A percentile compares a stretch with the other conserved stretches of the same genome.
These are phyloP conservation scores for Fusarium oxysporum DNA, from an alignment of 2,329 filamentous ascomycete genomes.

Conservation along the genomic window DNA sequence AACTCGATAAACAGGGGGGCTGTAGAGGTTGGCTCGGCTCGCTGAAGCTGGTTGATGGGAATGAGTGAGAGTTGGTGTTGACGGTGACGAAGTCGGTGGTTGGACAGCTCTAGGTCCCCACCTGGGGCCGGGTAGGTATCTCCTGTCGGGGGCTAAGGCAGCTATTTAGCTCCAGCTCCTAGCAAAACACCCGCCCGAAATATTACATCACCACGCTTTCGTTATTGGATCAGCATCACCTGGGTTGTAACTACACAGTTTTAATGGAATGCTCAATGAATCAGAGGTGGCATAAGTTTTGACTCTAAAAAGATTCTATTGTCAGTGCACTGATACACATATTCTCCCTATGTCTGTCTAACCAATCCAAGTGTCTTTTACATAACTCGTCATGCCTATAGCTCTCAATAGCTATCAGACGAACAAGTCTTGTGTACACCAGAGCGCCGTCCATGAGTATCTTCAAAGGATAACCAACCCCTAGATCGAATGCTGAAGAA, in stretches of 20 bases:
- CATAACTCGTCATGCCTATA: constrained; percentile 5
- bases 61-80: constrained; percentile 15
- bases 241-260: not conserved
- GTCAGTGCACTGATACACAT: not conserved
- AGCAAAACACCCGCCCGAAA: not conserved
- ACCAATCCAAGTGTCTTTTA: constrained; percentile 2
- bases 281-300: not conserved
- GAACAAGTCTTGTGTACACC: constrained; percentile 26
- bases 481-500: constrained; percentile 35
- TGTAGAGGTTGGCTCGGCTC: constrained; percentile 5
- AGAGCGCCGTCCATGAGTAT: constrained; percentile 35
- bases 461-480: constrained; percentile 26
- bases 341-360: constrained; percentile 4
- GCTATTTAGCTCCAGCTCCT: constrained; percentile 10
- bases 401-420: constrained; percentile 9
- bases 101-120: constrained; percentile 33
- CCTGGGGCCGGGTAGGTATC: constrained; percentile 3
- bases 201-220: constrained; percentile 41
- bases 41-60: constrained; percentile 24
- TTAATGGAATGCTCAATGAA: not conserved
- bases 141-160: constrained; percentile 16
- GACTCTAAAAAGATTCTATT: not conserved
- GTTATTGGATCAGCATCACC: not conserved
- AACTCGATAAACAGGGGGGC: not conserved
- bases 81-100: constrained; percentile 24